A percentile compares a stretch with the other conserved stretches of the same genome.
phyloP scores from a whole-genome alignment of 1,284 basidiomycete species.

The Pisolithus thermaeus region DNA sequence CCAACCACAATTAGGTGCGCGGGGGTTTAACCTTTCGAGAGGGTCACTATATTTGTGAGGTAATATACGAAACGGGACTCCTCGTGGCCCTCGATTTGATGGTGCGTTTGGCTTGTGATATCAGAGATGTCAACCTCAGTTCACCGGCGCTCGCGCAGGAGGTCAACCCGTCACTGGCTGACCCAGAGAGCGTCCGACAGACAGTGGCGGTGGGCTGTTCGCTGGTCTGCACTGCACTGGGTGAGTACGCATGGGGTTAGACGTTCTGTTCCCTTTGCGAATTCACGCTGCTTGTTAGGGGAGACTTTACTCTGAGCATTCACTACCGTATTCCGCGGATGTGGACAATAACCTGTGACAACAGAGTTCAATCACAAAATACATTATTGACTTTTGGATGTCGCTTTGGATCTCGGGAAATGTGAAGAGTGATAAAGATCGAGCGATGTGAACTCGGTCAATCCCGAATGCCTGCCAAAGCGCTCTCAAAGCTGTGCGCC shows the following conservation, averaged over 20 bases:
- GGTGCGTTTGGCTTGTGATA: conserved; percentile 41
- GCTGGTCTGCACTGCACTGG: conserved; percentile 84
- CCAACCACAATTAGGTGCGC: conserved; percentile 53
- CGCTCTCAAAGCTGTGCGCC: conserved; percentile 5
- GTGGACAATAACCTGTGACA: background rate
- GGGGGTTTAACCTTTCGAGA: conserved; percentile 97
- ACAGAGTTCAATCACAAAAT: background rate
- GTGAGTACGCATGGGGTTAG: conserved; percentile 39
- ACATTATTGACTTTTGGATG: background rate
- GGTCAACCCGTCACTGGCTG: conserved; percentile 89
- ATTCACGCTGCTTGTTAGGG: conserved; percentile 18
- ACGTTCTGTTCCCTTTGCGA: background rate
- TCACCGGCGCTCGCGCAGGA: conserved; percentile 51
- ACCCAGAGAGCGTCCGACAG: conserved; percentile 69
- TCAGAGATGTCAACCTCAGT: background rate
- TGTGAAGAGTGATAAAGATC: conserved; percentile 2
- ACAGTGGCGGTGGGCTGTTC: conserved; percentile 95
- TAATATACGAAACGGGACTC: conserved; percentile 88
- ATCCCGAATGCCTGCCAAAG: conserved; percentile 5
- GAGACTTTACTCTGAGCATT: conserved; percentile 23
- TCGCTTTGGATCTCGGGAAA: background rate
- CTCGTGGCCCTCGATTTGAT: conserved; percentile 91
- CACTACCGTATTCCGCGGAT: background rate
- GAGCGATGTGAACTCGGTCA: conserved; percentile 1
- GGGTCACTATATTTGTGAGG: conserved; percentile 96